Percentiles rank a stretch among this genome's conserved stretches.
phyloP scores from a whole-genome alignment of 495 filamentous ascomycete species.

The Hypoxylon perforatum region DNA sequence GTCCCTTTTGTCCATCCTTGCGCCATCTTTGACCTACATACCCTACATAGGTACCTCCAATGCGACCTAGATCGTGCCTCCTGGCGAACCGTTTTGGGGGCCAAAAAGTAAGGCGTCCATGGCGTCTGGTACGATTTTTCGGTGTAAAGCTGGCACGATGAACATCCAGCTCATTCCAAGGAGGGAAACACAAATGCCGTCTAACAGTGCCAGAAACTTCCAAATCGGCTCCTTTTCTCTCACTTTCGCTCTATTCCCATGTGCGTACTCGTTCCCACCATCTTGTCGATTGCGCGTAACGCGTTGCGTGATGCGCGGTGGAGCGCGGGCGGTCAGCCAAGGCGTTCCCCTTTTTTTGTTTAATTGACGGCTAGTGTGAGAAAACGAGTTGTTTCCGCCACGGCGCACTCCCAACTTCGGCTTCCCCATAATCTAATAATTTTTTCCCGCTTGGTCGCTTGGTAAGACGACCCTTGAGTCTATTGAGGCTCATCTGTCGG shows the following conservation, averaged over 20 bases:
- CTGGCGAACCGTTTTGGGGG: constrained; percentile 32
- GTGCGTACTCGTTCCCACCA: constrained; percentile 4
- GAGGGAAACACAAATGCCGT: constrained; percentile 47
- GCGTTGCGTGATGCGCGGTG: constrained; percentile 27
- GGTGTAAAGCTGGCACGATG: constrained; percentile 40
- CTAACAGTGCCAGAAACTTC: constrained; percentile 35
- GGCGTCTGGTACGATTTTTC: constrained; percentile 39
- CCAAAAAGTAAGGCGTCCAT: constrained; percentile 22
- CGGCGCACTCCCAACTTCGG: constrained; percentile 24
- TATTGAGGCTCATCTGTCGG: constrained; percentile 44
- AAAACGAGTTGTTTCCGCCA: constrained; percentile 39
- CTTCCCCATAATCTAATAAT: constrained; percentile 10
- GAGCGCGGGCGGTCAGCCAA: constrained; percentile 21
- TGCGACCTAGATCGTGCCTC: constrained; percentile 25
- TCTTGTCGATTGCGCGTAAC: constrained; percentile 29
- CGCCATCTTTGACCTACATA: constrained; percentile 29
- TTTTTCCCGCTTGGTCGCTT: constrained; percentile 9
- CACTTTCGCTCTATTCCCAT: constrained; percentile 9
- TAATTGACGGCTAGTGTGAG: constrained; percentile 22
- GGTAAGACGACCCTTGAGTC: constrained; percentile 35
- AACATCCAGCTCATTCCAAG: constrained; percentile 29
- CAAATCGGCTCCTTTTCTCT: constrained; percentile 23
- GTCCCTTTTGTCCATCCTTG: constrained; percentile 13
- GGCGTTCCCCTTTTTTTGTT: constrained; percentile 4
- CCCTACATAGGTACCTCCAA: neutral